Conservation (phyloP, 805 yeast genomes). For the Yamadazyma scolyti region DNA sequence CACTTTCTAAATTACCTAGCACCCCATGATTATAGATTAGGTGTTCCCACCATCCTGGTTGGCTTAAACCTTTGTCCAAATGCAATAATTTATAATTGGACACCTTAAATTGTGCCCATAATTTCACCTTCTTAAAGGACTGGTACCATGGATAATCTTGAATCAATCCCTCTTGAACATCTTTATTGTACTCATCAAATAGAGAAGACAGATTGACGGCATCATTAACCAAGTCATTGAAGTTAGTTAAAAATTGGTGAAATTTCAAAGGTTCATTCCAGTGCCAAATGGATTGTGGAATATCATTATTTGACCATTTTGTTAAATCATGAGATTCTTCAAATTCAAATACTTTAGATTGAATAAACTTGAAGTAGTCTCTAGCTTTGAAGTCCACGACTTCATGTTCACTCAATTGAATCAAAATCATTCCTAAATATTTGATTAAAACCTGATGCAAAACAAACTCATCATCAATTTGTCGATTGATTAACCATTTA, state of each 20-base stretch:
- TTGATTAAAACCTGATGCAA: slow-evolving; percentile 35
- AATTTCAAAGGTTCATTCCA: slow-evolving; percentile 4
- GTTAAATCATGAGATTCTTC: slow-evolving; percentile 11
- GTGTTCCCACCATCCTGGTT: too few relatives aligned
- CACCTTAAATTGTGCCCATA: slow-evolving; percentile 54
- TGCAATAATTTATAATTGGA: slow-evolving; percentile 50
- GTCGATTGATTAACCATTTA: slow-evolving; percentile 26
- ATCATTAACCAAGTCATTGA: background rate
- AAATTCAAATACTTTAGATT: slow-evolving; percentile 15
- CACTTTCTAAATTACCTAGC: too few relatives aligned
- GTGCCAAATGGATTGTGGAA: slow-evolving; percentile 4
- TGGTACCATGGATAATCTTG: slow-evolving; percentile 80
- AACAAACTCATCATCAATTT: slow-evolving; percentile 21
- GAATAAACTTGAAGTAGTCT: slow-evolving; percentile 17
- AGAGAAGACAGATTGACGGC: slow-evolving; percentile 21
- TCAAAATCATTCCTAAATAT: slow-evolving; percentile 31
- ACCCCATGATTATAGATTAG: too few relatives aligned
- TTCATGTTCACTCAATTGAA: slow-evolving; percentile 38
- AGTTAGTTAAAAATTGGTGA: slow-evolving; percentile 3
- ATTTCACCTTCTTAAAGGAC: slow-evolving; percentile 52
- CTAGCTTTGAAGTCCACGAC: slow-evolving; percentile 25
- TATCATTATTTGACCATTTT: slow-evolving; percentile 17
- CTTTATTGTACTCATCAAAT: slow-evolving; percentile 47
- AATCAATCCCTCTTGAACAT: slow-evolving; percentile 48
- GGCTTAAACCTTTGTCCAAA: slow-evolving; percentile 27